Percentiles rank a stretch among this genome's conserved stretches.
Conservation (phyloP, 768 basidiomycete genomes). For the Termitomyces sp. region DNA sequence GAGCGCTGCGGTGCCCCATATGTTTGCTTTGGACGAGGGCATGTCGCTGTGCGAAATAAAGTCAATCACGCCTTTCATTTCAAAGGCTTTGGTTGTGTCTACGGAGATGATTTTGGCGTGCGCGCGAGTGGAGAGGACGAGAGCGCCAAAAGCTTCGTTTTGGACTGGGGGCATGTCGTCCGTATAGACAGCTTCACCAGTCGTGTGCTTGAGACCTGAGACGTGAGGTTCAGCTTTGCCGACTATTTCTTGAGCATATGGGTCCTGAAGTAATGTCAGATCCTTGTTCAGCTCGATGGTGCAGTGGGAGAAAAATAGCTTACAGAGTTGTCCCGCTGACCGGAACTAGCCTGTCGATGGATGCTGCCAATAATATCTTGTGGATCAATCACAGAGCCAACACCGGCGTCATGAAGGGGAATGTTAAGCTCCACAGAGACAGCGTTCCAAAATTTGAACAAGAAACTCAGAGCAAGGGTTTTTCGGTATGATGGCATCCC, state of each 20-base stretch:
- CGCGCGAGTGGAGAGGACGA: conserved; percentile 9
- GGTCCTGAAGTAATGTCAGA: conserved; percentile 5
- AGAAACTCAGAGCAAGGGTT: conserved; percentile 12
- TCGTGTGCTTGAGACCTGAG: conserved; percentile 12
- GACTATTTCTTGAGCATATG: conserved; percentile 13
- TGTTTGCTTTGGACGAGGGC: conserved; percentile 10
- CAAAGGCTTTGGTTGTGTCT: conserved; percentile 7
- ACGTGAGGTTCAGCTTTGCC: conserved; percentile 13
- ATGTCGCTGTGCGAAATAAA: conserved; percentile 10
- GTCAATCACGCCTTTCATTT: conserved; percentile 7
- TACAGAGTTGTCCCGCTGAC: conserved; percentile 11
- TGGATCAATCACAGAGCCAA: background rate
- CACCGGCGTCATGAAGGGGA: background rate
- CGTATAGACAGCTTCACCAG: conserved; percentile 12
- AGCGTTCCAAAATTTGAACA: conserved; percentile 14
- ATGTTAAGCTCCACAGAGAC: conserved; percentile 9
- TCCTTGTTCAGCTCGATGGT: background rate
- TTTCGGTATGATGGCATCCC: conserved; percentile 13
- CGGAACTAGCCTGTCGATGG: conserved; percentile 5
- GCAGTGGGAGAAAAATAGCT: background rate
- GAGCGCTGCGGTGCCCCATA: conserved; percentile 10
- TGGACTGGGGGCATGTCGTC: conserved; percentile 10
- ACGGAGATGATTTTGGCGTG: conserved; percentile 13
- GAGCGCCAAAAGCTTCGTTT: conserved; percentile 10
- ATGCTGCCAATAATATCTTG: conserved; percentile 9